phyloP scores from a whole-genome alignment of 208 protist species.

The Leishmania aethiopica region DNA sequence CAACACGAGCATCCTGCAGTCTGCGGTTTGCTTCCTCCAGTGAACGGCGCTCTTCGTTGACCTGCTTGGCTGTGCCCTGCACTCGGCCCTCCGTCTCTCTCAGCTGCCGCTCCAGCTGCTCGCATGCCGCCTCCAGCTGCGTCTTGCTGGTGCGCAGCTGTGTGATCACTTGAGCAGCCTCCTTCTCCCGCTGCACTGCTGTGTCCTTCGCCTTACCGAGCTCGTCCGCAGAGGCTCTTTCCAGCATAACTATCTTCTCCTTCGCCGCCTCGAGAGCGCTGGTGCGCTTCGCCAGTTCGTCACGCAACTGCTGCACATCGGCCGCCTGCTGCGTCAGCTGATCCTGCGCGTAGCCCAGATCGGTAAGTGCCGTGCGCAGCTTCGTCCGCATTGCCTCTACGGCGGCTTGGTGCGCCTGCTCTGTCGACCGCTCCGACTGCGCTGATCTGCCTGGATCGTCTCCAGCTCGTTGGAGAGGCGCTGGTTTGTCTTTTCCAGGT shows the following conservation, averaged over 20 bases:
- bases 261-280: constrained; percentile 39
- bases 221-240: constrained; percentile 20
- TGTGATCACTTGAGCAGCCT: constrained; percentile 35
- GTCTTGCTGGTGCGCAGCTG: constrained; percentile 33
- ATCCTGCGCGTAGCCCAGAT: constrained; percentile 65
- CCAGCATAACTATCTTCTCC: constrained; percentile 26
- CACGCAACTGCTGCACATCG: constrained; percentile 55
- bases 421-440: constrained; percentile 53
- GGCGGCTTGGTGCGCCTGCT: constrained; percentile 53
- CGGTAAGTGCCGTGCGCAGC: constrained; percentile 40
- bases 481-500: constrained; percentile 43
- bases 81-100: constrained; percentile 56
- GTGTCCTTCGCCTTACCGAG: constrained; percentile 33
- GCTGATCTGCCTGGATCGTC: constrained; percentile 52
- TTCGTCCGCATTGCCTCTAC: constrained; percentile 60
- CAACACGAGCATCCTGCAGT: constrained; percentile 47
- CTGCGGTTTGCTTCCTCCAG: constrained; percentile 42
- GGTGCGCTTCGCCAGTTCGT: constrained; percentile 53
- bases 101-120: constrained; percentile 39
- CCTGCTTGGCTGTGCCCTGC: constrained; percentile 45
- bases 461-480: constrained; percentile 57
- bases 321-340: constrained; percentile 57
- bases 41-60: constrained; percentile 52
- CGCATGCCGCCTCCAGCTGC: constrained; percentile 53
- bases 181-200: constrained; percentile 31